Evolutionary conservation across 495 filamentous ascomycete species (phyloP).

Genomic region (Penicillium waksmanii): DNA sequence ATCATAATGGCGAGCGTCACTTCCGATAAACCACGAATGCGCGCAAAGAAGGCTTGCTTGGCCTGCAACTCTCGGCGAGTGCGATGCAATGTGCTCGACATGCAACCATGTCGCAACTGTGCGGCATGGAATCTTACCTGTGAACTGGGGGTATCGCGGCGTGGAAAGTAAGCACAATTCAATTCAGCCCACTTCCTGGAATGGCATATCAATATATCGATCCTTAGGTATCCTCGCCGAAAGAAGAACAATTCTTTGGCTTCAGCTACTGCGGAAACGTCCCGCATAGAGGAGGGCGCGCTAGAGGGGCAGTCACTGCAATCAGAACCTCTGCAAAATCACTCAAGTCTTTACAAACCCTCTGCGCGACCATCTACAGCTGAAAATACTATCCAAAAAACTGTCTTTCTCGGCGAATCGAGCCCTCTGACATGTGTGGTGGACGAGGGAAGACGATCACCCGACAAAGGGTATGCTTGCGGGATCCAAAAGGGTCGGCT

Average conservation of each 20-base stretch:
- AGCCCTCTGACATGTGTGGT: constrained; percentile 47
- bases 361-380: constrained; percentile 8
- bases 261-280: background rate
- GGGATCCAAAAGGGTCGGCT: constrained; percentile 34
- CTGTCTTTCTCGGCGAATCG: constrained; percentile 47
- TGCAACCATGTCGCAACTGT: constrained; percentile 50
- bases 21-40: constrained; percentile 27
- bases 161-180: constrained; percentile 43
- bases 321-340: constrained; percentile 4
- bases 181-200: background rate
- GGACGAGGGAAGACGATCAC: constrained; percentile 37
- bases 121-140: constrained; percentile 40
- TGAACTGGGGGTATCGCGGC: constrained; percentile 46
- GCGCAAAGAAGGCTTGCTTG: constrained; percentile 50
- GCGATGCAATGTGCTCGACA: constrained; percentile 50
- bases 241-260: constrained; percentile 21
- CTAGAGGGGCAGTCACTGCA: constrained; percentile 1
- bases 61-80: constrained; percentile 51
- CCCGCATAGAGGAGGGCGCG: constrained; percentile 1
- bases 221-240: constrained; percentile 32
- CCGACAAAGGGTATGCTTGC: constrained; percentile 32
- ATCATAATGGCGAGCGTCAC: constrained; percentile 16
- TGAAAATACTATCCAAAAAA: constrained; percentile 30
- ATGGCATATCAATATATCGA: constrained; percentile 1
- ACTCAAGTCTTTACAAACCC: constrained; percentile 13